Base-by-base conservation (phyloP, 768 basidiomycete genomes). In the Mycena amicta region DNA sequence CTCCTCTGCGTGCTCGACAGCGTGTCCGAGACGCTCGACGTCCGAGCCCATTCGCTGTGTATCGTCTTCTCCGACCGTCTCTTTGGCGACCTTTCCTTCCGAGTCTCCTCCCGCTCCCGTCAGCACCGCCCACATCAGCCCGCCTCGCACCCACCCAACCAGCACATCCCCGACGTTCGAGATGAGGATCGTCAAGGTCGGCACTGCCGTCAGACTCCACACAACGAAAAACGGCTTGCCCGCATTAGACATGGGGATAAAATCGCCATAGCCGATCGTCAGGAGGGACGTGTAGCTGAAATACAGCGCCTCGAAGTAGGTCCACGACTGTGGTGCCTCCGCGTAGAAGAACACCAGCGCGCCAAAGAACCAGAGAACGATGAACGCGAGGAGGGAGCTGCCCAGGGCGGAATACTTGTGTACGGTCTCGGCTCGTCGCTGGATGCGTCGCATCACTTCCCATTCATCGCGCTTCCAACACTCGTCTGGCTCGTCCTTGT, bases 151-250 rank as follows among this genome's bases (percentile, higher is more conserved):
- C 62, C 67, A 69, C 18, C 63, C 64, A 0, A 81, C 76, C 23
- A 90, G 71, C 39, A 77, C 75, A 20, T 82, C 80, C 0, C 77
- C 79, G 31, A 87, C 71, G 46, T 82, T 80, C 25, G 81, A 73
- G 18, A 80, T 76, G 1, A 80, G 56, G 0, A 77, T 71, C 2
- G 77, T 79, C 56, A 79, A 71, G 2, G 75, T 71, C 2, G 77
- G 78, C 0, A 78, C 70, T 1, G 77, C 72, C 23, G 77, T 69
- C 33, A 78, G 61, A 26, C 73, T 74, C 76, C 78, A 78, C 3
- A 77, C 60, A 18, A 80, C 75, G 60, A 78, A 77, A 60, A 80
- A 75, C 0, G 76, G 76, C 45, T 74, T 74, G 0, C 75, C 74
- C 0, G 76, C 67, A 23, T 70, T 63, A 0, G 75, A 73, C 8